Percentiles rank a stretch among this genome's conserved stretches.
These are phyloP conservation scores for Glaciozyma martinii DNA, from an alignment of 768 basidiomycete genomes.

Conservation along the genomic window DNA sequence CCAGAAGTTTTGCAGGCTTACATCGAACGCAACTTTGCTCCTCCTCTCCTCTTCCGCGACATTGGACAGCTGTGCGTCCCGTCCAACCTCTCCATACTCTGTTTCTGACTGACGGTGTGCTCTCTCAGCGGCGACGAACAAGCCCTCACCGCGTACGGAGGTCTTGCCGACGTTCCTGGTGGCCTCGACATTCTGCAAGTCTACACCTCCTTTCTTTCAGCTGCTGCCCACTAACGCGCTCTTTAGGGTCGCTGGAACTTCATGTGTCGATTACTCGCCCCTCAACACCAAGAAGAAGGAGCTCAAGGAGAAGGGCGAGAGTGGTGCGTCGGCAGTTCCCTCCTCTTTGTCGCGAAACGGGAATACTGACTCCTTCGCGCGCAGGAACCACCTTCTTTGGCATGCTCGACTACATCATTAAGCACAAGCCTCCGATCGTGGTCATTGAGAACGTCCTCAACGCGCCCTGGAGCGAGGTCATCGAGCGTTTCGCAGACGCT, in stretches of 20 bases:
- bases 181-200: conserved; percentile 66
- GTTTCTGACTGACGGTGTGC: background rate
- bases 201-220: background rate
- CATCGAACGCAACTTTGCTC: conserved; percentile 90
- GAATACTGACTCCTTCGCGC: no score
- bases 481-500: conserved; percentile 60
- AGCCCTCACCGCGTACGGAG: conserved; percentile 87
- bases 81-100: background rate
- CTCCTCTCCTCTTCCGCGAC: conserved; percentile 84
- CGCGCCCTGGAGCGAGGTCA: conserved; percentile 77
- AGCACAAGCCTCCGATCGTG: conserved; percentile 79
- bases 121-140: conserved; percentile 34
- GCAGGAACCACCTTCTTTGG: conserved; percentile 76
- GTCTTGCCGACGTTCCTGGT: conserved; percentile 73
- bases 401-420: conserved; percentile 85
- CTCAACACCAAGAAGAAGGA: conserved; percentile 86
- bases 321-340: conserved; percentile 43
- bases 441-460: conserved; percentile 89
- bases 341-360: no score
- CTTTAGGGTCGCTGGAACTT: conserved; percentile 68
- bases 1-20: conserved; percentile 50
- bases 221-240: no score
- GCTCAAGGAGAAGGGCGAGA: conserved; percentile 82
- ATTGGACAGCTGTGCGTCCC: conserved; percentile 69
- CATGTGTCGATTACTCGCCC: conserved; percentile 95